Base-by-base conservation (phyloP, 2,329 filamentous ascomycete species). In the Trichophyton verrucosum region DNA sequence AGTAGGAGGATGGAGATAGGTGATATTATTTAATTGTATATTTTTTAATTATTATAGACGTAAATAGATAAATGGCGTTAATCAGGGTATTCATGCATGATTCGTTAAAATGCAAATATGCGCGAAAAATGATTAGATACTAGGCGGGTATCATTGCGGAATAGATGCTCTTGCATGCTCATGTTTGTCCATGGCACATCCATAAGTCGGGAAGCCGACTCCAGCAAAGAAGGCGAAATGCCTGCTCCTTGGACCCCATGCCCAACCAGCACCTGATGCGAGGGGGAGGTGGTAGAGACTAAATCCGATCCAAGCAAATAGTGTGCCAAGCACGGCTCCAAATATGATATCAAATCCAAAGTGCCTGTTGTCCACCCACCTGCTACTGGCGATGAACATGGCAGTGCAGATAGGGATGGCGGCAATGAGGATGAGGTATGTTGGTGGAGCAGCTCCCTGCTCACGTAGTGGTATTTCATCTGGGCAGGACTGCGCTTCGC, bases 311-410 rank as follows among this genome's bases (percentile, higher is more conserved):
- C 86, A 85, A 20, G 88, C 82, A 42, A 82, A 82, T 51, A 85
- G 74, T 13, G 86, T 80, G 7, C 92, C 92, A 64, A 96, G 87
- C 11, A 88, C 65, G 60, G 86, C 87, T n/a, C 92, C 92, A 64
- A 88, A 89, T 1, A 96, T 75, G 65, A 96, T 88, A 65, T 97
- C 92, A 71, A 96, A 92, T n/a, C 86, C 91, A 71, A 92, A 88
- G 73, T 97, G 92, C 44, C 89, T 85, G 76, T 86, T 95, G 72
- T 96, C 86, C 62, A 86, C 91, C 82, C 87, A 97, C 9, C 92
- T 87, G 1, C 89, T 92, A 30, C 86, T 83, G n/a, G 86, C 81
- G 64, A 96, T 87, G 75, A 91, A 96, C 64, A 91, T 82, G 3
- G 91, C 87, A 1, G 83, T 77, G 61, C 85, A 86, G 65, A 91